A percentile compares a stretch with the other conserved stretches of the same genome.
These are phyloP conservation scores for Lachnellula occidentalis DNA, from an alignment of 2,329 filamentous ascomycete genomes.

Conservation along the genomic window DNA sequence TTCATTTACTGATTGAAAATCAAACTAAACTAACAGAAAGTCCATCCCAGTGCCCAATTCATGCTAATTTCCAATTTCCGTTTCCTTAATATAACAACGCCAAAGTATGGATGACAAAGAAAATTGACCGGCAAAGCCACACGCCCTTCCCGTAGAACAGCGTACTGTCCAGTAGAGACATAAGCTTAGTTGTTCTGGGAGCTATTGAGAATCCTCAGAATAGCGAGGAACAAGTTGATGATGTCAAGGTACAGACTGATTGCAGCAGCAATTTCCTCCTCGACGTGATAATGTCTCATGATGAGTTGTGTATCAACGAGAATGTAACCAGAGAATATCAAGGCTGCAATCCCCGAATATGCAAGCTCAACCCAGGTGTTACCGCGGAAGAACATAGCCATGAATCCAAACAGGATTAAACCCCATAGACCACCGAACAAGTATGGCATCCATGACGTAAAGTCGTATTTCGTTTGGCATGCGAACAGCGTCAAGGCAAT, in stretches of 20 bases:
- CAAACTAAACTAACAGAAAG: too few species aligned
- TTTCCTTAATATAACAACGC: neutral
- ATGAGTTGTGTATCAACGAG: slow-evolving; percentile 94
- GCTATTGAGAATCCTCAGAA: slow-evolving; percentile 92
- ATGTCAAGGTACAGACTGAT: slow-evolving; percentile 95
- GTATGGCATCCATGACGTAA: slow-evolving; percentile 95
- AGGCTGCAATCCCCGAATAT: slow-evolving; percentile 73
- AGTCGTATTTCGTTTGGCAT: slow-evolving; percentile 97
- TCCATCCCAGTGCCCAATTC: too few species aligned
- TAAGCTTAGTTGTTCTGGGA: slow-evolving; percentile 76
- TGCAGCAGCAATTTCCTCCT: slow-evolving; percentile 93
- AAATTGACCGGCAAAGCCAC: neutral
- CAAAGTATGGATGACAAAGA: neutral
- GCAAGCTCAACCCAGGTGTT: slow-evolving; percentile 77
- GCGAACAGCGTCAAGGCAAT: slow-evolving; percentile 79
- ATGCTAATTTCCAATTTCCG: neutral
- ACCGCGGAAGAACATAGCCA: slow-evolving; percentile 82
- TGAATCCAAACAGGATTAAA: slow-evolving; percentile 86
- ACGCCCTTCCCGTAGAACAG: neutral
- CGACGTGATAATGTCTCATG: slow-evolving; percentile 92
- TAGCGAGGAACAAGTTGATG: slow-evolving; percentile 94
- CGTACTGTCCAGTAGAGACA: neutral
- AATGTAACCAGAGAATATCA: slow-evolving; percentile 93
- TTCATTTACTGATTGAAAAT: too few species aligned
- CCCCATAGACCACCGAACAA: slow-evolving; percentile 88